A percentile compares a stretch with the other conserved stretches of the same genome.
These are phyloP conservation scores for Diplogelasinospora grovesii DNA, from an alignment of 495 filamentous ascomycete genomes.

Conservation along the genomic window DNA sequence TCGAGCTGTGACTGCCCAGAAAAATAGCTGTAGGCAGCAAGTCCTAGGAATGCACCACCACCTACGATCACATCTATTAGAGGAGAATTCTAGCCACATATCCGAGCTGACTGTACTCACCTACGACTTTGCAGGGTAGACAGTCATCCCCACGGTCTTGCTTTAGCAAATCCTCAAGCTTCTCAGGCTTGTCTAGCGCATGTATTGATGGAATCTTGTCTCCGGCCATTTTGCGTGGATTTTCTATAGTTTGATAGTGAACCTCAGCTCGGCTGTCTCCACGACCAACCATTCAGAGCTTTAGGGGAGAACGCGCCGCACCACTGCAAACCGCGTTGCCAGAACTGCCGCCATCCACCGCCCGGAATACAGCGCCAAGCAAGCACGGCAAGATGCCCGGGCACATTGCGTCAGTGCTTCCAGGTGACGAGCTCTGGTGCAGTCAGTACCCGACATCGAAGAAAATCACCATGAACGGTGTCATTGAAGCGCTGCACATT, in stretches of 20 bases:
- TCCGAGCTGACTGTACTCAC: conserved; percentile 32
- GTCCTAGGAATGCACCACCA: conserved; percentile 76
- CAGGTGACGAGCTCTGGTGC: conserved; percentile 1
- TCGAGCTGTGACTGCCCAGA: conserved; percentile 72
- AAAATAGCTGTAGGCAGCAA: conserved; percentile 80
- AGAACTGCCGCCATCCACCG: no score
- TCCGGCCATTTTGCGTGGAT: conserved; percentile 34
- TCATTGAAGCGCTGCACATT: conserved; percentile 93
- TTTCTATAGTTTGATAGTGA: not conserved
- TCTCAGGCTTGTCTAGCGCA: conserved; percentile 44
- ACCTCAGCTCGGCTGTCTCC: no score
- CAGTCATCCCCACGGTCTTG: conserved; percentile 65
- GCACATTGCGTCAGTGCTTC: conserved; percentile 26
- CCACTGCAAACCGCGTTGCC: no score
- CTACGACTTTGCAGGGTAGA: conserved; percentile 58
- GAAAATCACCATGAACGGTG: conserved; percentile 58
- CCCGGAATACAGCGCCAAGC: no score
- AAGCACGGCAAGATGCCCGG: no score
- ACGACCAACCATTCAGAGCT: no score
- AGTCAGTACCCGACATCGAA: not conserved
- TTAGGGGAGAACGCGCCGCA: no score
- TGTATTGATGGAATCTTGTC: conserved; percentile 34
- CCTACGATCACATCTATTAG: no score
- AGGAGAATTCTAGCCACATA: no score
- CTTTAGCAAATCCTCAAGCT: conserved; percentile 47